Base-by-base conservation (phyloP, 2,329 filamentous ascomycete genomes). In the Alternaria metachromatica region DNA sequence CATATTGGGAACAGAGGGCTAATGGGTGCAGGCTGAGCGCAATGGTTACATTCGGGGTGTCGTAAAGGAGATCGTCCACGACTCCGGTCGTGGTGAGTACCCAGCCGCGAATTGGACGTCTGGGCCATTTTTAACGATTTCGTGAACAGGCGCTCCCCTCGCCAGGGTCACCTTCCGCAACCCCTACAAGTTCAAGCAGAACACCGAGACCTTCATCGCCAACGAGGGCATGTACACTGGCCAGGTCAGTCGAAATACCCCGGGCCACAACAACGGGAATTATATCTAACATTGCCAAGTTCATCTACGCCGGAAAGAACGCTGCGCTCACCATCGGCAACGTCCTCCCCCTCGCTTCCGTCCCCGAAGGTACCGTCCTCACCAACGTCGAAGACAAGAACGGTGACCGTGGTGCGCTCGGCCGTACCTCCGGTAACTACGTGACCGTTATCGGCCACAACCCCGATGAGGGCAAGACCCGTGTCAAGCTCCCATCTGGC, bases 191-290 rank as follows among this genome's bases (percentile, higher is more conserved):
- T 98, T 93, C 92, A 97, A 97, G 91, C 91, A 94, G 83, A 87
- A 94, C 84, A 95, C 92, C 84, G 94, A 99, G 91, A 99, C 96
- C 78, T 97, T 99, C 91, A 99, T 99, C 83, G 96, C 96, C 86
- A 99, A 98, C 87, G 96, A 98, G 89, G 96, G 96, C 88, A 97
- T 98, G 94, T 99, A 98, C 93, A 97, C 96, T 76, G 96, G 96
- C 84, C 96, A 99, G 87, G 77, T 80, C 49, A 76, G 76, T 76
- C 66, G 48, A 48, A 50, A 41, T 58, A n/a, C 57, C 12, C 45
- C 18, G 49, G 15, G 46, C 48, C 12, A 18, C 28, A 23, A 33
- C 21, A 11, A 20, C 25, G 43, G 45, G 61, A 58, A 60, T 9
- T 54, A 20, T 4, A 18, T 56, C 73, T 77, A 62, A 77, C 73